phyloP scores from a whole-genome alignment of 1,284 basidiomycete genomes.

The Entoloma clypeatum region DNA sequence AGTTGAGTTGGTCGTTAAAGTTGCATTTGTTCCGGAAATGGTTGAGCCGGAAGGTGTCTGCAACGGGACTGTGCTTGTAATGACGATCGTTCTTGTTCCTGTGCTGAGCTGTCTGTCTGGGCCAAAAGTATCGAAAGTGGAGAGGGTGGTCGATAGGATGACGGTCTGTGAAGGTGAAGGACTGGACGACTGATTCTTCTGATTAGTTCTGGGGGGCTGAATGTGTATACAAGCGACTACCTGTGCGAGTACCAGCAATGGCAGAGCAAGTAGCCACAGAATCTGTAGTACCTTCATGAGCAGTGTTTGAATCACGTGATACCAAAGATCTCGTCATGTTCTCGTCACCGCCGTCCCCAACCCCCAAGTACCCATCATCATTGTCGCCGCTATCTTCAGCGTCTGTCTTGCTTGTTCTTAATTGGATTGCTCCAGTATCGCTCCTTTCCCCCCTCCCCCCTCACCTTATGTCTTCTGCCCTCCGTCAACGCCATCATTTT shows the following conservation, averaged over 20 bases:
- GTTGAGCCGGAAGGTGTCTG: constrained; percentile 18
- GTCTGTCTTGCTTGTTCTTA: constrained; percentile 46
- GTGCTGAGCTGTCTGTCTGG: constrained; percentile 38
- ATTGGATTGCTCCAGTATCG: constrained; percentile 54
- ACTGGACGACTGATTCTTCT: constrained; percentile 9
- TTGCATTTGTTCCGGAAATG: constrained; percentile 14
- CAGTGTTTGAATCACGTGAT: constrained; percentile 8
- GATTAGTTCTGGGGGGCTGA: not conserved
- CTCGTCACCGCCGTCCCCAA: not conserved
- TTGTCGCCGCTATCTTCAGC: constrained; percentile 29
- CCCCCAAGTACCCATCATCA: constrained; percentile 10
- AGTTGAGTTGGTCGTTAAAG: constrained; percentile 19
- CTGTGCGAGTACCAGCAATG: constrained; percentile 11
- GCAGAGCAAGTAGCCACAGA: constrained; percentile 11
- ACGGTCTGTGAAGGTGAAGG: constrained; percentile 27
- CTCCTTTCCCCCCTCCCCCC: constrained; percentile 50
- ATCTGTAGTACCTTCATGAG: constrained; percentile 10
- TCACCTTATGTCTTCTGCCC: constrained; percentile 55
- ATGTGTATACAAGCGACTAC: not conserved
- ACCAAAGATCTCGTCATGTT: constrained; percentile 13
- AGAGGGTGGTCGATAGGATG: constrained; percentile 35
- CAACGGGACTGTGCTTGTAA: constrained; percentile 47
- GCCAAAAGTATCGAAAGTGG: constrained; percentile 29
- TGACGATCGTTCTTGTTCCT: constrained; percentile 34
- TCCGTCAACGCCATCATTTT: constrained; percentile 65